These are phyloP conservation scores for Candida sanyaensis DNA, from an alignment of 1,139 yeast genomes.

Conservation along the genomic window DNA sequence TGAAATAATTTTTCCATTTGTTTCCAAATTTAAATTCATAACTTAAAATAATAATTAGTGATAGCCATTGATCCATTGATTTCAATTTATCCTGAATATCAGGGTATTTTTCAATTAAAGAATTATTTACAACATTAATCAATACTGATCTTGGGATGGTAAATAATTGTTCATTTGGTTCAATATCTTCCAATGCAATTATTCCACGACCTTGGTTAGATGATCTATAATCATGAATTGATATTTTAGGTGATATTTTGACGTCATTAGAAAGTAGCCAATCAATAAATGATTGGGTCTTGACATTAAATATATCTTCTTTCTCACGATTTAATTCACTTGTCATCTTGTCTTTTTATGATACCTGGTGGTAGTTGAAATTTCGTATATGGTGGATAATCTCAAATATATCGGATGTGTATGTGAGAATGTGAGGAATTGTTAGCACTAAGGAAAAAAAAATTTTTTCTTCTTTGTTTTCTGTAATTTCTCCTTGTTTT, in stretches of 20 bases:
- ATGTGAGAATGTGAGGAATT: no score
- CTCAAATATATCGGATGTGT: no score
- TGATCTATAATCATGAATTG: slow-evolving; percentile 59
- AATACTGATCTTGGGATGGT: slow-evolving; percentile 62
- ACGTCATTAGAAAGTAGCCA: slow-evolving; percentile 58
- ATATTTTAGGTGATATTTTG: slow-evolving; percentile 54
- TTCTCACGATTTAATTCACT: neutral
- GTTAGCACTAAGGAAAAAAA: no score
- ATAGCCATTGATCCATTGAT: slow-evolving; percentile 71
- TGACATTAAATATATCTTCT: slow-evolving; percentile 6
- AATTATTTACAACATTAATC: slow-evolving; percentile 60
- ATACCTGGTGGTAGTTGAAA: no score
- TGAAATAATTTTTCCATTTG: slow-evolving; percentile 70
- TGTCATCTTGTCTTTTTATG: neutral
- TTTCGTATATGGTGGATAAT: no score
- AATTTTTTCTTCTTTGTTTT: no score
- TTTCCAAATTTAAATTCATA: slow-evolving; percentile 52
- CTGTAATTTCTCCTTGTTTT: no score
- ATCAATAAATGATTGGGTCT: slow-evolving; percentile 41
- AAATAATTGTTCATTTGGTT: slow-evolving; percentile 61
- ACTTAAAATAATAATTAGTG: slow-evolving; percentile 65
- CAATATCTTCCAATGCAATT: slow-evolving; percentile 62
- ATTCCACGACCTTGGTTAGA: slow-evolving; percentile 77
- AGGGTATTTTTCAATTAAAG: slow-evolving; percentile 38
- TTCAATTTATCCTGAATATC: slow-evolving; percentile 34